These are phyloP conservation scores for Glycine latifolia DNA, from an alignment of 306 rosid species.

Conservation along the genomic window DNA sequence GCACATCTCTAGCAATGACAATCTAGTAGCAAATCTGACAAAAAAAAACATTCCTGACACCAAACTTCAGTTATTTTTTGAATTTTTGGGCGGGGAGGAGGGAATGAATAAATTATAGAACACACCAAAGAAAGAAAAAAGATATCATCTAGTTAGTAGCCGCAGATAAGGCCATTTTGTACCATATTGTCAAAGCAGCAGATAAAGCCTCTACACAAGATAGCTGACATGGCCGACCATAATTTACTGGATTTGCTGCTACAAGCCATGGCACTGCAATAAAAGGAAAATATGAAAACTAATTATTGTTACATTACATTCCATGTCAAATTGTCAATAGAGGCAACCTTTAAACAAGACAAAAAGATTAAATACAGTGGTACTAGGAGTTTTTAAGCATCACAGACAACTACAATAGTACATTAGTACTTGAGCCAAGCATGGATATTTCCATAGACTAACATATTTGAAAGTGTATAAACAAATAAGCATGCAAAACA, in stretches of 20 bases:
- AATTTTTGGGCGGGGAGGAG: neutral
- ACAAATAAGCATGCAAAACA: conserved; percentile 10
- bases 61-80: conserved; percentile 4
- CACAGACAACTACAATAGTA: conserved; percentile 10
- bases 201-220: conserved; percentile 99
- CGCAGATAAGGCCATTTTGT: conserved; percentile 35
- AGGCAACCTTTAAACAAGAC: conserved; percentile 21
- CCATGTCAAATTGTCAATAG: conserved; percentile 3
- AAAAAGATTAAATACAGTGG: conserved; percentile 12
- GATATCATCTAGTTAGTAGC: neutral
- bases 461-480: conserved; percentile 8
- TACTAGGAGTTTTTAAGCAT: conserved; percentile 21
- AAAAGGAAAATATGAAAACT: conserved; percentile 37
- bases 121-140: conserved; percentile 8
- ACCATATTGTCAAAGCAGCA: conserved; percentile 95
- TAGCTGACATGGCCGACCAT: conserved; percentile 94
- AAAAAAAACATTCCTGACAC: conserved; percentile 26
- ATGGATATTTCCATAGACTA: neutral
- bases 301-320: conserved; percentile 12
- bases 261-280: conserved; percentile 95
- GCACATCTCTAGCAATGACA: conserved; percentile 19
- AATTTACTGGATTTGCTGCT: conserved; percentile 96
- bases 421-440: conserved; percentile 11
- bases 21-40: conserved; percentile 22
- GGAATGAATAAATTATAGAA: neutral